Evolutionary conservation across 2,329 filamentous ascomycete species (phyloP).

Genomic region (Allantophomopsis cytisporea): DNA sequence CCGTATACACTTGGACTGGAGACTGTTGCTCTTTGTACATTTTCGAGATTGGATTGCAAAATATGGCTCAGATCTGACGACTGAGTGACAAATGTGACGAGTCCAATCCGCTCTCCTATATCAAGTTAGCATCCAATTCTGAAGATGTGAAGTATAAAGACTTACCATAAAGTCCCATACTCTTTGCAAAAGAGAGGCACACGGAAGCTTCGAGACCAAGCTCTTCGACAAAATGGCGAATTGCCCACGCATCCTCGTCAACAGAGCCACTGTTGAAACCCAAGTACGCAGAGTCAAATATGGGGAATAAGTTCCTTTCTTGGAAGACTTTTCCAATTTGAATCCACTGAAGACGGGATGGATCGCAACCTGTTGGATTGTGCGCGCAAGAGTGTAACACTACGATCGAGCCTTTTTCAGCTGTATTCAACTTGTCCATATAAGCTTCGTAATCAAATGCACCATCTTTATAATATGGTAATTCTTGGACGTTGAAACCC

Average conservation of each 20-base stretch:
- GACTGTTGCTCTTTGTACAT: constrained; percentile 19
- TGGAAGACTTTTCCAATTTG: constrained; percentile 13
- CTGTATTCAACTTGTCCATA: constrained; percentile 14
- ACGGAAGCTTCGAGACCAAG: constrained; percentile 34
- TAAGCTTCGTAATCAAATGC: constrained; percentile 20
- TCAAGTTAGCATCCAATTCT: neutral
- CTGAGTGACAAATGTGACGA: constrained; percentile 11
- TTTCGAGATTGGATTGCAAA: constrained; percentile 17
- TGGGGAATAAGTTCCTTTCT: constrained; percentile 13
- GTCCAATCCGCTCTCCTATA: constrained; percentile 1
- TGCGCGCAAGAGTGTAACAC: constrained; percentile 28
- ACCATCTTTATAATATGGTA: constrained; percentile 21
- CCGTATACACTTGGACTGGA: constrained; percentile 23
- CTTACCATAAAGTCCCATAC: constrained; percentile 32
- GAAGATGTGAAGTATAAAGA: constrained; percentile 16
- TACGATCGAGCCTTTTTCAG: constrained; percentile 14
- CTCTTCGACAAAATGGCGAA: constrained; percentile 19
- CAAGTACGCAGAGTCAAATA: constrained; percentile 20
- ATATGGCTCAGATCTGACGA: constrained; percentile 6
- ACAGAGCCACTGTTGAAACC: constrained; percentile 18
- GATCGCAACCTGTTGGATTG: constrained; percentile 28
- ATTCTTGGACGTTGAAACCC: constrained; percentile 18
- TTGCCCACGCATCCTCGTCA: constrained; percentile 18
- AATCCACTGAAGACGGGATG: constrained; percentile 19
- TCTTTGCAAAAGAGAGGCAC: constrained; percentile 49